Conservation (phyloP, 1,139 yeast genomes). For the Sporopachydermia cereana region DNA sequence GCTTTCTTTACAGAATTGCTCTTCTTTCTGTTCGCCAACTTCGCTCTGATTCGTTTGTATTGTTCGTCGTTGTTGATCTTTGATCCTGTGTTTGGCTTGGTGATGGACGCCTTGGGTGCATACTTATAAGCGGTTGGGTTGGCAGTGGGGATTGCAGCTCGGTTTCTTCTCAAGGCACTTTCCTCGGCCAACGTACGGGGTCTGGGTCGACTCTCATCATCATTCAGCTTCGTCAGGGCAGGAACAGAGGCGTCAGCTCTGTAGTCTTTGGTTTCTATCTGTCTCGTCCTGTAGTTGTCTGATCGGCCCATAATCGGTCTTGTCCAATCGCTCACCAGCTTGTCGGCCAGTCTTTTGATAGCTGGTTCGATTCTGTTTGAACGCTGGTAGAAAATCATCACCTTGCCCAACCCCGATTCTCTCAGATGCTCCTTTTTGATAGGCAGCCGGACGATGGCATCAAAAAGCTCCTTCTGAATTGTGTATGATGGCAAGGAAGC, state of each 20-base stretch:
- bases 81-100: constrained; percentile 25
- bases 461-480: constrained; percentile 79
- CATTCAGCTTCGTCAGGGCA: constrained; percentile 13
- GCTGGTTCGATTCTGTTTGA: constrained; percentile 81
- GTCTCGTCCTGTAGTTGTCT: constrained; percentile 86
- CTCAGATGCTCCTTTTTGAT: constrained; percentile 91
- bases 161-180: constrained; percentile 81
- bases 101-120: constrained; percentile 68
- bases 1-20: constrained; percentile 40
- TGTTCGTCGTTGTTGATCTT: constrained; percentile 58
- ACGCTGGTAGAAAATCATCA: constrained; percentile 86
- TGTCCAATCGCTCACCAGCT: constrained; percentile 93
- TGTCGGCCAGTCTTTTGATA: constrained; percentile 81
- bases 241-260: constrained; percentile 14
- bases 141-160: constrained; percentile 91
- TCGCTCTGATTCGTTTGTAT: constrained; percentile 58
- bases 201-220: constrained; percentile 19
- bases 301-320: constrained; percentile 95
- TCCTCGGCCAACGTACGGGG: constrained; percentile 69
- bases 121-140: constrained; percentile 81
- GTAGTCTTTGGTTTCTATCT: constrained; percentile 40
- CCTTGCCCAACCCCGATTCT: constrained; percentile 91
- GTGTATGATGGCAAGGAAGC: constrained; percentile 95
- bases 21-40: constrained; percentile 37
- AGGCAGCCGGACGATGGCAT: constrained; percentile 66